Base-by-base conservation (phyloP, 805 yeast species). In the Saturnispora halmiae region DNA sequence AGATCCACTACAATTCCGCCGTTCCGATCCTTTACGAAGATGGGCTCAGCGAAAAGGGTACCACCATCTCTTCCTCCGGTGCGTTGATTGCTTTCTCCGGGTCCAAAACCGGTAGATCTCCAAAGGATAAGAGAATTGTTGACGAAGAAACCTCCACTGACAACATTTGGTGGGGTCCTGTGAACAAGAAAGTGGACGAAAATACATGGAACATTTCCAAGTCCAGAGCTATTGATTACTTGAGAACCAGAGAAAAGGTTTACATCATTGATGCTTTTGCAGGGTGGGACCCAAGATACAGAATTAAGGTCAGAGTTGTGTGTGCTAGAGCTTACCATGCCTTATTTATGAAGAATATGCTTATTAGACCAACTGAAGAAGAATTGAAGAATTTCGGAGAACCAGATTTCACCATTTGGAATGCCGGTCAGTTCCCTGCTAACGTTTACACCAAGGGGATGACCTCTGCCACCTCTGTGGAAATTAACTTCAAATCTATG, bases 321-420 rank as follows among this genome's bases (percentile, higher is more conserved):
- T 88, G 96, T 70, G 96, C 97, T 46, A 80, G 98, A 65, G 97
- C 98, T 42, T 90, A 90, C 73, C 98, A 90, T 61, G 97, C 97
- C 16, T 69, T 90, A 54, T 90, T 90, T 72, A 90, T 90, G 98
- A 82, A 94, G 59, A 90, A 90, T 64, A 90, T 90, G 98, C 71
- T 90, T 68, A 92, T 90, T 64, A 80, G 87, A 65, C 98, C 98
- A 51, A 81, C 95, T 22, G 77, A 71, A 26, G 92, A 87, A 67
- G 97, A 90, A 66, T 74, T 88, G 58, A 75, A 71, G 46, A 72
- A 79, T 63, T 90, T 87, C 57, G 96, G 96, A 58, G 94, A 86
- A 70, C 98, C 98, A 39, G 97, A 90, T 62, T 90, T 90, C 72
- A 88, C 96, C 50, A 83, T 90, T 59, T 90, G 94, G 85, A 90